These are phyloP conservation scores for Hippophae gyantsensis DNA, from an alignment of 306 rosid genomes.

Conservation along the genomic window DNA sequence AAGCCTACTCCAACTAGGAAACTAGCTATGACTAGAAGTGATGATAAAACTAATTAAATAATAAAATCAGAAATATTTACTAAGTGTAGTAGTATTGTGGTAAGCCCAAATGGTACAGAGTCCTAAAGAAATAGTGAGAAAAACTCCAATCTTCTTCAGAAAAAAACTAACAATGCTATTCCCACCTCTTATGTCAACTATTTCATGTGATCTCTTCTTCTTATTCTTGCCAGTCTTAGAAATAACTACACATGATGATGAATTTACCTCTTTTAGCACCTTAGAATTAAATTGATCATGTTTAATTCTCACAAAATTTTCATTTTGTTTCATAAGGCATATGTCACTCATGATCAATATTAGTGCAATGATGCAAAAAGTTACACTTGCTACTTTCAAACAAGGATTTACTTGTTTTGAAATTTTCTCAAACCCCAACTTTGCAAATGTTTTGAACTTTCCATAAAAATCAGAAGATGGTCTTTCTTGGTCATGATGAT, in stretches of 20 bases:
- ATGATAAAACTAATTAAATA: not conserved
- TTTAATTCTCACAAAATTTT: constrained; percentile 17
- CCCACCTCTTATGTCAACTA: constrained; percentile 28
- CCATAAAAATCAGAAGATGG: constrained; percentile 13
- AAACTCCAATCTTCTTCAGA: constrained; percentile 60
- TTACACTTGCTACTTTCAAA: constrained; percentile 27
- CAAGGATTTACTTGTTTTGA: constrained; percentile 25
- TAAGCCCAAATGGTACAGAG: constrained; percentile 69
- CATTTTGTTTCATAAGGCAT: constrained; percentile 24
- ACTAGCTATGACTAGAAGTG: not conserved
- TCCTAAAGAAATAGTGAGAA: constrained; percentile 55
- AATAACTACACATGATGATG: not conserved
- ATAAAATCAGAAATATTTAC: constrained; percentile 8
- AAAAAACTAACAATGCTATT: constrained; percentile 28
- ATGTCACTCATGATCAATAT: constrained; percentile 27
- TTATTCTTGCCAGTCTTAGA: not conserved
- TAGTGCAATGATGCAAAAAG: constrained; percentile 30
- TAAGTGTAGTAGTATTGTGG: constrained; percentile 30
- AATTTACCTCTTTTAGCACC: too few species aligned
- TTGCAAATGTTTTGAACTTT: constrained; percentile 19
- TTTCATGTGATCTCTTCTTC: constrained; percentile 18
- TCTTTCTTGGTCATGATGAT: not conserved
- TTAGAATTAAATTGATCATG: not conserved
- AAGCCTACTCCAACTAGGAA: too few species aligned
- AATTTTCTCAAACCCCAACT: constrained; percentile 23